Evolutionary conservation across 345 rosid species (phyloP).

Genomic region (Toxicodendron radicans): DNA sequence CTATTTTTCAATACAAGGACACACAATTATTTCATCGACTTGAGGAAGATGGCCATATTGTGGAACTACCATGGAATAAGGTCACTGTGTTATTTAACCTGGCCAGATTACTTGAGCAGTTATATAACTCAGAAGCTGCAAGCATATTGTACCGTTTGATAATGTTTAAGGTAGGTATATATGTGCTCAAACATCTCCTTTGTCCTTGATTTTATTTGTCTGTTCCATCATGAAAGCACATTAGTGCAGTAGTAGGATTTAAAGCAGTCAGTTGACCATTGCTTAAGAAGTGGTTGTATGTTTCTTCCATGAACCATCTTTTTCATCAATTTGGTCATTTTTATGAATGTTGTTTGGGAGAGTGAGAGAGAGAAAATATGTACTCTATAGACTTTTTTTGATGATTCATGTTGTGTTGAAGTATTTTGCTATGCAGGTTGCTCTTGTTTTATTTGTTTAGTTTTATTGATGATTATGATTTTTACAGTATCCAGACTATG

Average conservation of each 20-base stretch:
- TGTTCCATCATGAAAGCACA: not conserved
- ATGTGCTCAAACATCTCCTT: not conserved
- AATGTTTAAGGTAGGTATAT: conserved; percentile 72
- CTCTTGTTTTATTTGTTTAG: conserved; percentile 16
- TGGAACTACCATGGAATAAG: conserved; percentile 88
- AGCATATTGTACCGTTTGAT: conserved; percentile 73
- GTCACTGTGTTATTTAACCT: conserved; percentile 85
- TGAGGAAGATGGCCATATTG: conserved; percentile 56
- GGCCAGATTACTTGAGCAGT: conserved; percentile 90
- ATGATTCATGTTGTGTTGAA: not conserved
- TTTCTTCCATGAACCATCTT: not conserved
- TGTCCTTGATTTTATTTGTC: conserved; percentile 14
- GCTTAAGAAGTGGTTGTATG: too few species aligned
- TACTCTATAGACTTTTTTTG: not conserved
- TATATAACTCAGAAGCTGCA: conserved; percentile 68
- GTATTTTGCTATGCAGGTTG: conserved; percentile 6
- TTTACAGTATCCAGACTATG: conserved; percentile 81
- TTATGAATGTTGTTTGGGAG: not conserved
- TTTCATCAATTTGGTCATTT: not conserved
- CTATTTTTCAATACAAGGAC: conserved; percentile 64
- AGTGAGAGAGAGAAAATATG: not conserved
- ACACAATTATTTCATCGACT: conserved; percentile 64
- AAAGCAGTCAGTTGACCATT: not conserved
- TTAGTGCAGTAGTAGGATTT: not conserved
- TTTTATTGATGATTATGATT: conserved; percentile 20